Base-by-base conservation (phyloP, 2,329 filamentous ascomycete species). In the Aspergillus fumigatus region DNA sequence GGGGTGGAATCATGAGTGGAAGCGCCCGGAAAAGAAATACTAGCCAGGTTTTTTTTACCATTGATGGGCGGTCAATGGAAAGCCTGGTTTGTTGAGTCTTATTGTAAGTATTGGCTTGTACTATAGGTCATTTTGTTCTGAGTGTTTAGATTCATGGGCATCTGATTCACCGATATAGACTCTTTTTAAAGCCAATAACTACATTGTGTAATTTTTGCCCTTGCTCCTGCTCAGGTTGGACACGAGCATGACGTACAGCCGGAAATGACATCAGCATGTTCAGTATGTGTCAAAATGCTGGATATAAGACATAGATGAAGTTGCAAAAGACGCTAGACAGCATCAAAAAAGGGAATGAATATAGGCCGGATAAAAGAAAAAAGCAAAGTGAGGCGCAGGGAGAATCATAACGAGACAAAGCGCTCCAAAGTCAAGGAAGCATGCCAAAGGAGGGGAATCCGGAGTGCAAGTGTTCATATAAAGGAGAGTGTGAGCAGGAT, bases 1-100 rank as follows among this genome's bases (percentile, higher is more conserved):
- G 64, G 85, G 90, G n/a, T 99, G 93, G 92, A 94, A 97, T 77
- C 87, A 96, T 76, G 88, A 80, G 11, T 99, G 94, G 94, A 96
- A 86, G 79, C 84, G 87, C 75, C 76, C 65, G 53, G 62, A 63
- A 54, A 61, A 62, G 59, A 65, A 60, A 61, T 66, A 64, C 32
- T 35, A 47, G 45, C n/a, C 6, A 10, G 5, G 23, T 45, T 8
- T 27, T 1, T 41, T 55, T 54, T 27, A 14, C 32, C 32, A n/a
- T 43, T 51, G 49, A 50, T 52, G 27, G n/a, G 52, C 54, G 38
- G 26, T 48, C 14, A 17, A 38, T 38, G 32, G 32, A 38, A 17
- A 38, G 32, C 17, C n/a, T 55, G 49, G 27, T 25, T 17, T 47
- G 27, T 40, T 53, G 41, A 48, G 27, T 51, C 48, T 41, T 11